Evolutionary conservation across 441 rosid species (phyloP).

Genomic region (Viola pubescens): DNA sequence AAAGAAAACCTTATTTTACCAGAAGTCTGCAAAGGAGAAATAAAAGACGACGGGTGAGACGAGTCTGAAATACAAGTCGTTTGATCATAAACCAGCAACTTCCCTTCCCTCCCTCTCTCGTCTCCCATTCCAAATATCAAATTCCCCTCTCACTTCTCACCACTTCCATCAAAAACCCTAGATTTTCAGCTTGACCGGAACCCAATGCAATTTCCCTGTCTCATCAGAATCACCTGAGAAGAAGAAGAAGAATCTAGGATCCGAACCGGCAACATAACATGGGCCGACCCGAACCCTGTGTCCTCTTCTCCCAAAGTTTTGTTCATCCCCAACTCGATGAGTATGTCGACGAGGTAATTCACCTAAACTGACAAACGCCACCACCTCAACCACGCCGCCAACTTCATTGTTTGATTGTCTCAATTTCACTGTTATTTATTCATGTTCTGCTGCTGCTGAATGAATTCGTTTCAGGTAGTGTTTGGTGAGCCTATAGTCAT

Average conservation of each 20-base stretch:
- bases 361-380: neutral
- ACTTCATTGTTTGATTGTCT: neutral
- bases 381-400: neutral
- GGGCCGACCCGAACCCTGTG: constrained; percentile 94
- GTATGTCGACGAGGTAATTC: constrained; percentile 85
- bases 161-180: too few relatives aligned
- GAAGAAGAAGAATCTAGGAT: neutral
- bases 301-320: constrained; percentile 86
- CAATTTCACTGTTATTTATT: neutral
- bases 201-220: too few relatives aligned
- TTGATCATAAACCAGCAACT: too few relatives aligned
- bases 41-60: too few relatives aligned
- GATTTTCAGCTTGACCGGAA: too few relatives aligned
- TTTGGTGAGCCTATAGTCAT: constrained; percentile 88
- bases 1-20: too few relatives aligned
- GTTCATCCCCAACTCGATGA: constrained; percentile 92
- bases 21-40: too few relatives aligned
- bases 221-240: neutral
- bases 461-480: constrained; percentile 46
- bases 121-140: too few relatives aligned
- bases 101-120: too few relatives aligned
- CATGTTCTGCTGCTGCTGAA: neutral
- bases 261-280: constrained; percentile 3
- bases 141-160: too few relatives aligned
- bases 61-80: too few relatives aligned